phyloP scores from a whole-genome alignment of 495 filamentous ascomycete genomes.

The Baudoinia panamericana region DNA sequence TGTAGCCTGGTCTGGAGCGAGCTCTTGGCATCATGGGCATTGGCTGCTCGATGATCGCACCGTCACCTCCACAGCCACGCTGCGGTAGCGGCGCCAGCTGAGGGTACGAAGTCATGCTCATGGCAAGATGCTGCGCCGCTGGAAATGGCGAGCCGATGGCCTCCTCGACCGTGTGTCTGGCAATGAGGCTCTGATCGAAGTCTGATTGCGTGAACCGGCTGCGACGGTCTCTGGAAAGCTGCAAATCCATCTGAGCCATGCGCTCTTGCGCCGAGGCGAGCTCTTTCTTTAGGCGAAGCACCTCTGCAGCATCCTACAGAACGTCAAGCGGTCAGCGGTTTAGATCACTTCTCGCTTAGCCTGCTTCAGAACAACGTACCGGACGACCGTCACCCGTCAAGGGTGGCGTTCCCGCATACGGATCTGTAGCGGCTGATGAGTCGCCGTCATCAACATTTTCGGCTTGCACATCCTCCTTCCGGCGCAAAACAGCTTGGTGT shows the following conservation, averaged over 20 bases:
- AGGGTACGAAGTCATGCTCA: constrained; percentile 5
- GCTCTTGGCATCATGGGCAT: constrained; percentile 8
- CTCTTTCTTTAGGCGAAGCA: constrained; percentile 53
- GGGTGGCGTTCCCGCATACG: constrained; percentile 33
- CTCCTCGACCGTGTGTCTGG: constrained; percentile 63
- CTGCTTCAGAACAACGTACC: too few relatives aligned
- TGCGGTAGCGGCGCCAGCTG: constrained; percentile 42
- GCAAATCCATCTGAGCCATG: constrained; percentile 71
- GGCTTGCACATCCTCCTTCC: constrained; percentile 30
- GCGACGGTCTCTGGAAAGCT: constrained; percentile 41
- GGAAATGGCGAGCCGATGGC: constrained; percentile 46
- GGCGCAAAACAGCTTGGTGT: constrained; percentile 45
- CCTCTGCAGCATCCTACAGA: constrained; percentile 34
- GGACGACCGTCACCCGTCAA: constrained; percentile 27
- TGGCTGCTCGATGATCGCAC: constrained; percentile 7
- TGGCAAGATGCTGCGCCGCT: constrained; percentile 18
- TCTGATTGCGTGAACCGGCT: not conserved
- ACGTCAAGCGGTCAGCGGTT: too few relatives aligned
- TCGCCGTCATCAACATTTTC: constrained; percentile 8
- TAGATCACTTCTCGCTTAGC: too few relatives aligned
- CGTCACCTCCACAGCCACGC: constrained; percentile 44
- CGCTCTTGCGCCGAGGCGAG: constrained; percentile 65
- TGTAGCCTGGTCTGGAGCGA: constrained; percentile 22
- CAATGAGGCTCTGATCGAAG: constrained; percentile 49
- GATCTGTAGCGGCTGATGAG: constrained; percentile 40